Evolutionary conservation across 192 early-diverging fungal genomes (phyloP), one percentile per base, ranked within the genome.

Genomic region (Obelidium mucronatum): DNA sequence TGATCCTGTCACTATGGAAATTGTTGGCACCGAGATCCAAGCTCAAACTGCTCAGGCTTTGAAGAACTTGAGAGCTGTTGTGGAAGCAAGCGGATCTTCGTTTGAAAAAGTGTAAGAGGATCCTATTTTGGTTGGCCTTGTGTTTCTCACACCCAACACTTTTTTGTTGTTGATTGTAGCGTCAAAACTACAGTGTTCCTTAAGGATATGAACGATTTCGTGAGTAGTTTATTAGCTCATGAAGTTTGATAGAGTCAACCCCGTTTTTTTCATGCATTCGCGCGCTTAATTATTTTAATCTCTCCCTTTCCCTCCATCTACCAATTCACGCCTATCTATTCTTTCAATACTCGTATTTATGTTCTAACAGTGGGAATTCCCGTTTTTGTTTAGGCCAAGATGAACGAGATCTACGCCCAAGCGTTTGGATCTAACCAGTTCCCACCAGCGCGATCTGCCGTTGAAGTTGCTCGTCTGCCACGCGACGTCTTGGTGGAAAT

Each of bases 121-220:
- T 64, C 31, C 24, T 39, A 11, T 64, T 26, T 35, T 34, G 4
- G 11, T 37, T 34, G 31, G 24, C 13, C 19, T 15, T 35, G 28
- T 24, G 15, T 37, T 35, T 34, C 4, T 33, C 30, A 17, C 61
- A 24, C 2, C 56, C 13, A n/a, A 11, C 1, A 13, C 11, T 59
- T 26, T 59, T 24, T n/a, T 36, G 13, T 28, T 64, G 24, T 35
- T 31, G 19, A 11, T 30, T 37, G 6, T 35, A 74, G 72, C 19
- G 91, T 97, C 81, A 99, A 99, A 89, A 96, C 96, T 30, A 97
- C 96, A 24, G 96, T 97, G 56, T 99, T 97, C 81, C 77, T 99
- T 40, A 93, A 95, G 61, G 75, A 86, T 74, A 88, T 86, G 87
- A 93, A 94, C 80, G 93, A 97, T 83, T 98, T 97, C 87, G 89